Conservation (phyloP, 768 basidiomycete genomes). For the Galerina marginata region DNA sequence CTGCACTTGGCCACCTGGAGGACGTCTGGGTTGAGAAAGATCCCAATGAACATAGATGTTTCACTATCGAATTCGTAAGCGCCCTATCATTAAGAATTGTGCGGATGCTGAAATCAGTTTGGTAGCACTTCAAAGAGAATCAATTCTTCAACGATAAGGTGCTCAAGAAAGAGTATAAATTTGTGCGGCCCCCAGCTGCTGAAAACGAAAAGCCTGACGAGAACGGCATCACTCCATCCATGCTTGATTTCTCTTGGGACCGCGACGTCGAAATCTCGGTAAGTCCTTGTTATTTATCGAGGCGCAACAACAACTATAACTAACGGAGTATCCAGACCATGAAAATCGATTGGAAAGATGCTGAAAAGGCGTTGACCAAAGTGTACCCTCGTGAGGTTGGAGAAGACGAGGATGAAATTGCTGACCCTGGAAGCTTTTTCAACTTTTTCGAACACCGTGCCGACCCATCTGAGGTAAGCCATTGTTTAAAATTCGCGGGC, state of each 20-base stretch:
- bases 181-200: constrained; percentile 57
- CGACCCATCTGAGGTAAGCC: constrained; percentile 73
- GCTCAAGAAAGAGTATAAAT: constrained; percentile 85
- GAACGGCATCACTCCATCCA: constrained; percentile 77
- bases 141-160: constrained; percentile 80
- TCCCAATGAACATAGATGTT: constrained; percentile 75
- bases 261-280: constrained; percentile 74
- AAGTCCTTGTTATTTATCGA: constrained; percentile 26
- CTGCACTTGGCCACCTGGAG: constrained; percentile 82
- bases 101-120: constrained; percentile 1
- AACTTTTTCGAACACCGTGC: constrained; percentile 77
- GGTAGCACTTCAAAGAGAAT: constrained; percentile 85
- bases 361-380: constrained; percentile 78
- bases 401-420: constrained; percentile 65
- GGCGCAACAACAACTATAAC: not conserved
- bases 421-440: constrained; percentile 85
- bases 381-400: constrained; percentile 70
- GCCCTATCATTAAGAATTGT: not conserved
- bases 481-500: not conserved
- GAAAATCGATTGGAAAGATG: constrained; percentile 84
- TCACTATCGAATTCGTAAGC: constrained; percentile 89
- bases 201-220: constrained; percentile 65
- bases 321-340: constrained; percentile 45
- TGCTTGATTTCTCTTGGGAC: constrained; percentile 84
- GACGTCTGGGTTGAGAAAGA: constrained; percentile 86